phyloP scores from a whole-genome alignment of 352 stramenopile species.

The Pythium coloratum region DNA sequence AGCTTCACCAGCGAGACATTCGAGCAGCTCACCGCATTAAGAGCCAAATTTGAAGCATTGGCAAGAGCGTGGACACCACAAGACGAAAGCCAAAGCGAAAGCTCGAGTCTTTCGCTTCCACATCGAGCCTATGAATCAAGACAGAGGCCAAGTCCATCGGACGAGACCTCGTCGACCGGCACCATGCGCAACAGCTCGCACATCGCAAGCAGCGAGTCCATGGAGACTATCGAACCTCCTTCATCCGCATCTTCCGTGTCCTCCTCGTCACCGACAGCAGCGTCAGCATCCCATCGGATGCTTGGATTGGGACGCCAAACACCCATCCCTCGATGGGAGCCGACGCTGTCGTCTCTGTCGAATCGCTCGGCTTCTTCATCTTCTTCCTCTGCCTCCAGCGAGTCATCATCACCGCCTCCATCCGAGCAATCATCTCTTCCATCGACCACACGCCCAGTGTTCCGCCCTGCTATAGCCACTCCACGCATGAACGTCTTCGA shows the following conservation, averaged over 20 bases:
- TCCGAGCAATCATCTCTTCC: conserved; percentile 4
- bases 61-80: conserved; percentile 25
- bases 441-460: background rate
- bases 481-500: conserved; percentile 14
- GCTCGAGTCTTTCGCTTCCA: background rate
- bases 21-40: conserved; percentile 40
- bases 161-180: background rate
- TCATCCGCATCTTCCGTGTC: background rate
- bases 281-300: background rate
- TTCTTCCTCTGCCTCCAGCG: conserved; percentile 5
- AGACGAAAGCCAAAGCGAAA: background rate
- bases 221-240: background rate
- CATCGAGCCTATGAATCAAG: background rate
- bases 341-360: conserved; percentile 23
- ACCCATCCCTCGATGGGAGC: conserved; percentile 21
- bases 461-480: background rate
- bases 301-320: background rate
- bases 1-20: conserved; percentile 43
- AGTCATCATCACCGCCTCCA: background rate
- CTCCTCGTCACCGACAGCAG: background rate
- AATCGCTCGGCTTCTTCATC: conserved; percentile 12
- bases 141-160: background rate
- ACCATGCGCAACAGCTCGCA: background rate
- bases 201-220: background rate
- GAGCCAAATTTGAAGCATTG: conserved; percentile 39